phyloP scores from a whole-genome alignment of 2,329 filamentous ascomycete genomes.

The Reticulascus tulasneorum region DNA sequence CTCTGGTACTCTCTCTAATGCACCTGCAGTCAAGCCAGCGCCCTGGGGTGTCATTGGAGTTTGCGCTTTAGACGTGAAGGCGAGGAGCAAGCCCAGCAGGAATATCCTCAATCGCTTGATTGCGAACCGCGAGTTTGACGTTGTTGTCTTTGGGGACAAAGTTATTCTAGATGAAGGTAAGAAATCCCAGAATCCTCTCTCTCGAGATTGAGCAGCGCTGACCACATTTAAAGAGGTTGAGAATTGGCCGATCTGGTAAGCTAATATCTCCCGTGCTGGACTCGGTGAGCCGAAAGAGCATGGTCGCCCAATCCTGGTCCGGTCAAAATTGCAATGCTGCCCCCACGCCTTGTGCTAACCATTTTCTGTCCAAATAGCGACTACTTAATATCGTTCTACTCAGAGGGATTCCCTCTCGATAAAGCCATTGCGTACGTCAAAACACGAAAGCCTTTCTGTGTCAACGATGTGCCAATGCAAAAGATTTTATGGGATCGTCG shows the following conservation, averaged over 20 bases:
- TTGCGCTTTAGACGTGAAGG: slow-evolving; percentile 92
- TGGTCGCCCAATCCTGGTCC: no score
- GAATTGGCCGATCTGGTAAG: slow-evolving; percentile 87
- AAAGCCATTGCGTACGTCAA: slow-evolving; percentile 96
- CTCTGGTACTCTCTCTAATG: slow-evolving; percentile 22
- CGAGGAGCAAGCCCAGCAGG: slow-evolving; percentile 91
- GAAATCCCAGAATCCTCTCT: no score
- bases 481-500: slow-evolving; percentile 94
- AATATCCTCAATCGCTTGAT: slow-evolving; percentile 94
- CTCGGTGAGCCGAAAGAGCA: slow-evolving; percentile 31
- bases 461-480: slow-evolving; percentile 97
- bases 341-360: not conserved
- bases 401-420: slow-evolving; percentile 91
- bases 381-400: slow-evolving; percentile 97
- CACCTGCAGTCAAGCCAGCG: slow-evolving; percentile 46
- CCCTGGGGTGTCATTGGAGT: slow-evolving; percentile 76
- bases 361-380: slow-evolving; percentile 53
- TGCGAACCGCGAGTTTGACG: slow-evolving; percentile 87
- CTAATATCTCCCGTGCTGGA: slow-evolving; percentile 9
- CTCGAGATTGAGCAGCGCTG: no score
- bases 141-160: slow-evolving; percentile 97
- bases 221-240: slow-evolving; percentile 68
- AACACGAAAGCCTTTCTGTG: slow-evolving; percentile 90
- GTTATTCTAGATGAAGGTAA: slow-evolving; percentile 89
- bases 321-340: not conserved